Base-by-base conservation (phyloP, 1,139 yeast species). In the Fermentozyma sake region DNA sequence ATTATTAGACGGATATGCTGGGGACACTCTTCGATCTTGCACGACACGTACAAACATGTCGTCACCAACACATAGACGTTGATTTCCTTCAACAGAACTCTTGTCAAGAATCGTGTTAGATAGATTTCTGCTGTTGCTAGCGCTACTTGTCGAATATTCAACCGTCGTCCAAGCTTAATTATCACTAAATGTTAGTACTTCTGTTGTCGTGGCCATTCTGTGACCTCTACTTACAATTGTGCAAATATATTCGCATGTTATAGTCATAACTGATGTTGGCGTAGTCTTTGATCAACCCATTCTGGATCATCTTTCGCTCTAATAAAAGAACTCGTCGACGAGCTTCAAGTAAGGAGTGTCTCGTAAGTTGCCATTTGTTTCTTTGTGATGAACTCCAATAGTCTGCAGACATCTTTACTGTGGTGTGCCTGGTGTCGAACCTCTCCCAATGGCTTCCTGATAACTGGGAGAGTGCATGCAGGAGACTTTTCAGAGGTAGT, bases 1-100 rank as follows among this genome's bases (percentile, higher is more conserved):
- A 85, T 74, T 9, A 91, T 70, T 2, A 89, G 74, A 32, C 96
- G 63, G 7, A 91, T 87, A 50, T 91, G 96, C 49, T 84, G 95
- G 1, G 98, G 97, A 44, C 87, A 81, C 52, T 91, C 98, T 52
- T 91, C 97, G 19, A 87, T 82, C 50, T 91, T 91, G 58, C 96
- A 83, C 0, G 96, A 91, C 25, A 91, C 72, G 48, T 91, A 91
- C 4, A 89, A 67, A 44, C 95, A 80, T 0, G 97, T 79, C 0
- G 97, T 79, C 6, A 86, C 80, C 38, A 89, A 56, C 29, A 87
- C 59, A 47, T 87, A 89, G 2, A 83, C 65, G 47, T 91, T 91
- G 34, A 89, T 72, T 50, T 91, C 98, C 38, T 80, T 75, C 18
- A 86, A 57, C 16, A 87, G 77, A 0, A 79, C 93, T 28, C 72